A percentile compares a stretch with the other conserved stretches of the same genome.
Evolutionary conservation across 75 land plant genomes (phyloP).

Genomic region (Cupressus sempervirens): DNA sequence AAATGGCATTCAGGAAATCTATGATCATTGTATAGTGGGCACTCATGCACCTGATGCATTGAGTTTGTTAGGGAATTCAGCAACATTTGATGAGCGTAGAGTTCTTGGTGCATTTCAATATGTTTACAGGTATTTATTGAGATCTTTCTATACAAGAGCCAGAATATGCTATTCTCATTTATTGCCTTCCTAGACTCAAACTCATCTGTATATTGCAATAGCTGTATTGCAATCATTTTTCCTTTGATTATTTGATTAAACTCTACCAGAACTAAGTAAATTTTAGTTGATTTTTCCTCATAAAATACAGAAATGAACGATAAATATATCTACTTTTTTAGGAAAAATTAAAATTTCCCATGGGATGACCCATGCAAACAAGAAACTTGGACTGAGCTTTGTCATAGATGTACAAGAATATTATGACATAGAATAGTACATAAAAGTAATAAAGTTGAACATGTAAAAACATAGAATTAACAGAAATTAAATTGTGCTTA

Average conservation of each 20-base stretch:
- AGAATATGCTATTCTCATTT: background rate
- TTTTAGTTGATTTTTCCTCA: background rate
- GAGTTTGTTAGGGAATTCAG: conserved; percentile 61
- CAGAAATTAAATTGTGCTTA: background rate
- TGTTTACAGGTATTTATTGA: conserved; percentile 56
- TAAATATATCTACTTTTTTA: background rate
- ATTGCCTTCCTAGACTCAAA: background rate
- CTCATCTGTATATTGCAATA: background rate
- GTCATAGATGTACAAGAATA: background rate
- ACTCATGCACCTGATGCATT: conserved; percentile 96
- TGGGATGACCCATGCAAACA: background rate
- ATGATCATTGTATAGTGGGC: conserved; percentile 62
- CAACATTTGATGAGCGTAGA: conserved; percentile 67
- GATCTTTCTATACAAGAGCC: background rate
- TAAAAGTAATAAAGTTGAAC: background rate
- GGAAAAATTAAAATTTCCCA: background rate
- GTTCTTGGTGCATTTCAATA: conserved; percentile 95
- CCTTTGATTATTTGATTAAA: background rate
- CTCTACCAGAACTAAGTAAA: background rate
- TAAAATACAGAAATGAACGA: background rate
- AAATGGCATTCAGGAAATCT: conserved; percentile 50
- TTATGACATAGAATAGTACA: background rate
- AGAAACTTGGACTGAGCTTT: background rate
- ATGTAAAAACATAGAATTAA: background rate
- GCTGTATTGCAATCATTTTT: background rate